A percentile compares a stretch with the other conserved stretches of the same genome.
phyloP scores from a whole-genome alignment of 176 grass and related monocot species.

The Dactylis glomerata region DNA sequence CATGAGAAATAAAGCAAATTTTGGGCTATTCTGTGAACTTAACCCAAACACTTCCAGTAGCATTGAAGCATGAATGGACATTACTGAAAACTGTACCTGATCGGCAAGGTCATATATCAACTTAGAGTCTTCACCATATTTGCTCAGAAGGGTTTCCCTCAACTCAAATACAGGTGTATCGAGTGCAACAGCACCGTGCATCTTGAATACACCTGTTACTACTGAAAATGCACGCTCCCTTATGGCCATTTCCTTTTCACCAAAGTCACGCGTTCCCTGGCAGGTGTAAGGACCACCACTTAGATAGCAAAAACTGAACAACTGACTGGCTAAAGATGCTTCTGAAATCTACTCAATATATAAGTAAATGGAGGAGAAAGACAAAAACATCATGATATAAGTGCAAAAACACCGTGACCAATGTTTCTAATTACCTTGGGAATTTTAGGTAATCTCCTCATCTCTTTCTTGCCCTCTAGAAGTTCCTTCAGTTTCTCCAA shows the following conservation, averaged over 20 bases:
- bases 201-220: slow-evolving; percentile 71
- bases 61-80: neutral
- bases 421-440: slow-evolving; percentile 61
- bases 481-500: slow-evolving; percentile 72
- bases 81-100: slow-evolving; percentile 56
- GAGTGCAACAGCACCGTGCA: slow-evolving; percentile 76
- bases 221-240: slow-evolving; percentile 73
- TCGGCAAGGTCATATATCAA: slow-evolving; percentile 93
- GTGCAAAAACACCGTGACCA: neutral
- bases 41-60: neutral
- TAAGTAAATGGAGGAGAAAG: neutral
- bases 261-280: neutral
- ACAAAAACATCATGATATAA: neutral
- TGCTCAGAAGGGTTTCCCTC: slow-evolving; percentile 89
- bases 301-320: neutral
- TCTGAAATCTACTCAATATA: neutral
- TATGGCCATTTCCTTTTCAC: neutral
- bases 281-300: neutral
- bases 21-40: neutral
- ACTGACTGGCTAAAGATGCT: neutral
- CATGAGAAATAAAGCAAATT: neutral
- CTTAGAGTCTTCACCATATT: slow-evolving; percentile 96
- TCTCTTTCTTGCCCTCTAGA: slow-evolving; percentile 80
- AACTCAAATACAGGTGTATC: slow-evolving; percentile 93
- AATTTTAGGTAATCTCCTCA: slow-evolving; percentile 93